These are phyloP conservation scores for Phalaenopsis equestris DNA, from an alignment of 106 monocot species.

Conservation along the genomic window DNA sequence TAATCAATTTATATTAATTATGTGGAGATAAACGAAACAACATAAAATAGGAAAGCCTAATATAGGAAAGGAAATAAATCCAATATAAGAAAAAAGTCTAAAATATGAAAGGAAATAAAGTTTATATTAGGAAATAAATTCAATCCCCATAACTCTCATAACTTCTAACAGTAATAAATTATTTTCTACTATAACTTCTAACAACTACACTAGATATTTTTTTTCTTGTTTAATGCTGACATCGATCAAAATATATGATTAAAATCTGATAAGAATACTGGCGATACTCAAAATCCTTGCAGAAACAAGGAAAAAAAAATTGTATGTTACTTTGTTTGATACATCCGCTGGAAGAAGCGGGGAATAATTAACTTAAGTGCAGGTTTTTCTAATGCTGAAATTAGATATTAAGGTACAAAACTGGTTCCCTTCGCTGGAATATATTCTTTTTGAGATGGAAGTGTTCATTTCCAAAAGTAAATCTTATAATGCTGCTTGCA, in stretches of 20 bases:
- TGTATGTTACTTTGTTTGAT: not conserved
- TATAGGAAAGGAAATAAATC: no score
- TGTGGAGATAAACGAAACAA: no score
- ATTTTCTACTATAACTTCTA: no score
- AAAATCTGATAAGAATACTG: not conserved
- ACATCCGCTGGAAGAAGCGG: not conserved
- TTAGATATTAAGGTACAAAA: not conserved
- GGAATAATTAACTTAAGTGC: not conserved
- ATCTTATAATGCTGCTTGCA: not conserved
- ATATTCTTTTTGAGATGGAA: not conserved
- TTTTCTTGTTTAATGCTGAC: not conserved
- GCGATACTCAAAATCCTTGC: not conserved
- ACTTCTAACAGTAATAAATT: no score
- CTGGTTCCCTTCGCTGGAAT: not conserved
- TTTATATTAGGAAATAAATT: no score
- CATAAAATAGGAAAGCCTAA: no score
- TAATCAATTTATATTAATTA: no score
- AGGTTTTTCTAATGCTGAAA: not conserved
- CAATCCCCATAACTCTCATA: no score
- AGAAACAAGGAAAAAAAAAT: not conserved
- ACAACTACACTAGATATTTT: not conserved
- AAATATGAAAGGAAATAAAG: no score
- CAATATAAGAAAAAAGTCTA: no score
- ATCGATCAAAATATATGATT: not conserved
- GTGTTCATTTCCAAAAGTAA: not conserved